phyloP scores from a whole-genome alignment of 129 eudicot genomes.

The Calendula officinalis region DNA sequence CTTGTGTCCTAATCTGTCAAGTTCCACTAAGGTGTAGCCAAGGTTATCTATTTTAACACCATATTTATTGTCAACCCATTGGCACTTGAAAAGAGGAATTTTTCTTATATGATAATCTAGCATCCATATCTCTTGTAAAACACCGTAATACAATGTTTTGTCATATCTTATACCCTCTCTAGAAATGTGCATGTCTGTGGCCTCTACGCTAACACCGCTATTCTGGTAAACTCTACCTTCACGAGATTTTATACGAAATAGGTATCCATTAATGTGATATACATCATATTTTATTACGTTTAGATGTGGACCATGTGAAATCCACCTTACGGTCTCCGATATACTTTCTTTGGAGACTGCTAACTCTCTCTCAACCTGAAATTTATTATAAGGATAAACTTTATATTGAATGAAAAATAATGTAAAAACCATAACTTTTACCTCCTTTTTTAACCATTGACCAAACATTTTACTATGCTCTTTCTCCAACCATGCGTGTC shows the following conservation, averaged over 20 bases:
- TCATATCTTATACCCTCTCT: too few relatives aligned
- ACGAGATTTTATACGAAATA: neutral
- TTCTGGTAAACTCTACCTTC: neutral
- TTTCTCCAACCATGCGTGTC: too few relatives aligned
- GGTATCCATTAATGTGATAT: neutral
- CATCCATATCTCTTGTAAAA: neutral
- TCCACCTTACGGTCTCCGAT: neutral
- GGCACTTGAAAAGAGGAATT: too few relatives aligned
- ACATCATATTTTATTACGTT: neutral
- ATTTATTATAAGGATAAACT: too few relatives aligned
- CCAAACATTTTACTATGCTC: too few relatives aligned
- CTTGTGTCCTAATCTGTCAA: neutral
- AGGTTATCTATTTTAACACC: neutral
- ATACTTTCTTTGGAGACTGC: neutral
- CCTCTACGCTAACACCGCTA: neutral
- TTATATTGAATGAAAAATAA: too few relatives aligned
- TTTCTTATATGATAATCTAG: too few relatives aligned
- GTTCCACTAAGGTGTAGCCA: neutral
- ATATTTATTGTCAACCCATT: too few relatives aligned
- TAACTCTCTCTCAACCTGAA: too few relatives aligned
- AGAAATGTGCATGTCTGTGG: too few relatives aligned
- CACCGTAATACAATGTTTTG: neutral
- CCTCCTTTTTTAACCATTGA: too few relatives aligned
- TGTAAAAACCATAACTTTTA: too few relatives aligned
- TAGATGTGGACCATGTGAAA: neutral